phyloP scores from a whole-genome alignment of 345 rosid species.

The Dipteronia dyeriana region DNA sequence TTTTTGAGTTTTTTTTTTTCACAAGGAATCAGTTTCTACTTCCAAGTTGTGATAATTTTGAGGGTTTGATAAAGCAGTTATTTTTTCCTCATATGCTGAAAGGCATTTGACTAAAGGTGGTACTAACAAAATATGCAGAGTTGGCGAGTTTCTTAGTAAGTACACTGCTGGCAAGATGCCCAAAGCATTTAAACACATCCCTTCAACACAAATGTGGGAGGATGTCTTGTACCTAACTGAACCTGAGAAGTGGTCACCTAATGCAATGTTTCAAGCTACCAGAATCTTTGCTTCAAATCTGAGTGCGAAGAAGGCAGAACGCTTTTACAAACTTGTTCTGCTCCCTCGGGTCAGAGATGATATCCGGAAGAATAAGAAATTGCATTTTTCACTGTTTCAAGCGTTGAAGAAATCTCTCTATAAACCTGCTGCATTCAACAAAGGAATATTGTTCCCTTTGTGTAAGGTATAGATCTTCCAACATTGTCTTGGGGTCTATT shows the following conservation, averaged over 20 bases:
- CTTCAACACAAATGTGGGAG: slow-evolving; percentile 81
- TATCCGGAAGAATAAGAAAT: slow-evolving; percentile 70
- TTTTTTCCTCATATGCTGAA: neutral
- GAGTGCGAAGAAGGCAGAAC: slow-evolving; percentile 63
- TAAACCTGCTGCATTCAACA: slow-evolving; percentile 94
- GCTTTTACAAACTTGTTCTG: slow-evolving; percentile 72
- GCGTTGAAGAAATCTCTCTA: slow-evolving; percentile 74
- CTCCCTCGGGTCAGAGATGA: slow-evolving; percentile 95
- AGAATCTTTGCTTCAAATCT: slow-evolving; percentile 83
- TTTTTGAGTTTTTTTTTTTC: neutral
- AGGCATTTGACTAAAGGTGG: slow-evolving; percentile 1
- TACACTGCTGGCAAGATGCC: slow-evolving; percentile 90
- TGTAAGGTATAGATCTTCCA: slow-evolving; percentile 60
- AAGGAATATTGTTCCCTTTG: slow-evolving; percentile 85
- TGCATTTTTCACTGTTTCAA: slow-evolving; percentile 88
- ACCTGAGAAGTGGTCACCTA: slow-evolving; percentile 97
- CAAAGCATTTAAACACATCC: slow-evolving; percentile 76
- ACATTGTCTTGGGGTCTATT: neutral
- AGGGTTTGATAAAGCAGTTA: neutral
- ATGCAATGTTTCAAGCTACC: slow-evolving; percentile 88
- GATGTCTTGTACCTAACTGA: slow-evolving; percentile 82
- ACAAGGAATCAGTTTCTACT: neutral
- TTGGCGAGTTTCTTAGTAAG: slow-evolving; percentile 71
- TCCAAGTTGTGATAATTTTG: neutral
- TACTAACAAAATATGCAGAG: slow-evolving; percentile 42